Base-by-base conservation (phyloP, 306 rosid genomes). In the Citrullus mucosospermus region DNA sequence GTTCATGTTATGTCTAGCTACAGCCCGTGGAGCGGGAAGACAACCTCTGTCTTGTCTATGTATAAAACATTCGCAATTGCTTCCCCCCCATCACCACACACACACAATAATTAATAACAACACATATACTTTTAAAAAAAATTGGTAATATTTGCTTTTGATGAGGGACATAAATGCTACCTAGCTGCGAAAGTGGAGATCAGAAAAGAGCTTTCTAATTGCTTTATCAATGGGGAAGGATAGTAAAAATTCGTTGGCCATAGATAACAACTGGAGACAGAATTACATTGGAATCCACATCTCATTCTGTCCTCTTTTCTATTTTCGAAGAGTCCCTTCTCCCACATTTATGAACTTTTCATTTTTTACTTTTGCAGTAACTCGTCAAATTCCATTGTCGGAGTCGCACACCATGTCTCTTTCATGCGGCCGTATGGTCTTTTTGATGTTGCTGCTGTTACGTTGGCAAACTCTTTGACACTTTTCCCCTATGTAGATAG, bases 361-460 rank as follows among this genome's bases (percentile, higher is more conserved):
- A 38, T 41, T 77, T 77, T 59, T n/a, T 43, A 39, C 39, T 56
- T 65, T 72, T 59, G 80, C 89, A 89, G 97, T 77, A 85, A 65
- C 83, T 76, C 79, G 39, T 73, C 85, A 39, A 92, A 88, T 46
- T 78, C 91, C 81, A 66, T 78, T 44, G 96, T 92, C 18, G 99
- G 99, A 80, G 92, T 85, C 41, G 91, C 99, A 18, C 97, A 92
- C 91, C 90, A 95, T 78, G 97, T 90, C 83, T 95, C 97, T 28
- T 95, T 95, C 79, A 92, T 92, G 97, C 91, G 99, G 54, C 97
- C 99, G 46, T 86, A 86, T 72, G 97, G 98, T 78, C 90, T 92
- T 82, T 95, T 92, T 81, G 97, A 91, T 85, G 85, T 88, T 73
- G 90, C 97, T 84, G 88, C 92, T 75, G 97, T 91, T 80, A 55